Conservation (phyloP, 2,329 filamentous ascomycete genomes). For the Fusarium algeriense region DNA sequence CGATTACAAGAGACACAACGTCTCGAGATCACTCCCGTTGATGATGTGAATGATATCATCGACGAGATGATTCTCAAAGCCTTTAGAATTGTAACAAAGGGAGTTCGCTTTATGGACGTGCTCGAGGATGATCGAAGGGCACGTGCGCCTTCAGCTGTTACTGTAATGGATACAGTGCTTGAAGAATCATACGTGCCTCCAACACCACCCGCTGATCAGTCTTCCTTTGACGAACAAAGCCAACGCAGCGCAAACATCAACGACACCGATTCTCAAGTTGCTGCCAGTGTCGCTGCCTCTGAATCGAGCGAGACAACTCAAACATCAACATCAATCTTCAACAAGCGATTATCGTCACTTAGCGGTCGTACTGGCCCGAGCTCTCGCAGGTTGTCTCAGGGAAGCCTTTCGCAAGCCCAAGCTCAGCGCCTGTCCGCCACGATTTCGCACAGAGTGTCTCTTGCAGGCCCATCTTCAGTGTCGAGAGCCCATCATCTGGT, state of each 20-base stretch:
- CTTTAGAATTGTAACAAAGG: conserved; percentile 93
- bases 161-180: conserved; percentile 70
- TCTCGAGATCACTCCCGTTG: conserved; percentile 58
- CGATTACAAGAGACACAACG: conserved; percentile 80
- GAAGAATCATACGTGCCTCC: conserved; percentile 71
- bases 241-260: conserved; percentile 52
- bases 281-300: conserved; percentile 51
- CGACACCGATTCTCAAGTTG: conserved; percentile 58
- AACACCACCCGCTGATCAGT: conserved; percentile 72
- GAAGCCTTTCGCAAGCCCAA: conserved; percentile 52
- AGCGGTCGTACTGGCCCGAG: conserved; percentile 50
- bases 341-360: conserved; percentile 62
- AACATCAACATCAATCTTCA: conserved; percentile 52
- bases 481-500: conserved; percentile 79
- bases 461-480: conserved; percentile 74
- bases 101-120: conserved; percentile 88
- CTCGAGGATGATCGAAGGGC: conserved; percentile 74
- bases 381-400: conserved; percentile 55
- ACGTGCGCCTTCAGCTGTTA: conserved; percentile 65
- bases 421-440: conserved; percentile 64
- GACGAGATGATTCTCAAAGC: conserved; percentile 95
- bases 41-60: conserved; percentile 79
- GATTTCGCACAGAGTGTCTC: conserved; percentile 80
- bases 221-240: conserved; percentile 59
- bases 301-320: conserved; percentile 55